These are phyloP conservation scores for Ophiostoma pallidulum DNA, from an alignment of 2,329 filamentous ascomycete species.

Conservation along the genomic window DNA sequence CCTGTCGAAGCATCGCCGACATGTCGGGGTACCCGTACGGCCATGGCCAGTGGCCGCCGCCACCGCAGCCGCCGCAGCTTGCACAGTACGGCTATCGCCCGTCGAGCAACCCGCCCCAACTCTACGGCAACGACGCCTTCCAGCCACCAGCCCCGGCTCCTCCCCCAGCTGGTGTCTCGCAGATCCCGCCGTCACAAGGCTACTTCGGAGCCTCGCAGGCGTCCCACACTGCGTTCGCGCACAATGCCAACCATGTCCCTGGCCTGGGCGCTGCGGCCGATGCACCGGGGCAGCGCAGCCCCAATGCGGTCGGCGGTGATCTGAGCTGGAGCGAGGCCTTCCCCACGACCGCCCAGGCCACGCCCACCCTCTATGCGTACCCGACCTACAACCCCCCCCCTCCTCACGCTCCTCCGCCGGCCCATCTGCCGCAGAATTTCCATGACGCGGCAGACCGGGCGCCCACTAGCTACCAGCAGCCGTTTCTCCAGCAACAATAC, in stretches of 20 bases:
- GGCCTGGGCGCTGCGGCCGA: constrained; percentile 28
- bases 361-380: background rate
- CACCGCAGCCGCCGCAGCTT: constrained; percentile 1
- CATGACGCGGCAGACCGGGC: background rate
- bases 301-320: constrained; percentile 10
- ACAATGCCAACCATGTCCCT: constrained; percentile 30
- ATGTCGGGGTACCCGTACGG: constrained; percentile 34
- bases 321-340: constrained; percentile 14
- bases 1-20: constrained; percentile 3
- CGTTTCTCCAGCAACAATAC: background rate
- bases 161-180: background rate
- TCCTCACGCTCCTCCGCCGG: background rate
- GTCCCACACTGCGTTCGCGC: constrained; percentile 28
- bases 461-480: background rate
- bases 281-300: constrained; percentile 9
- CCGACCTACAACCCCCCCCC: background rate
- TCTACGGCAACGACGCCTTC: constrained; percentile 7
- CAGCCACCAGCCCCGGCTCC: background rate
- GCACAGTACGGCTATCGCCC: constrained; percentile 19
- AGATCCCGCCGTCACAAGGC: constrained; percentile 7
- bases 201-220: constrained; percentile 25
- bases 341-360: background rate
- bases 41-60: constrained; percentile 21
- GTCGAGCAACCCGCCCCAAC: background rate
- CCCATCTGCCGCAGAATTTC: background rate